Evolutionary conservation across 768 basidiomycete species (phyloP).

Genomic region (Pleurotus citrinopileatus): DNA sequence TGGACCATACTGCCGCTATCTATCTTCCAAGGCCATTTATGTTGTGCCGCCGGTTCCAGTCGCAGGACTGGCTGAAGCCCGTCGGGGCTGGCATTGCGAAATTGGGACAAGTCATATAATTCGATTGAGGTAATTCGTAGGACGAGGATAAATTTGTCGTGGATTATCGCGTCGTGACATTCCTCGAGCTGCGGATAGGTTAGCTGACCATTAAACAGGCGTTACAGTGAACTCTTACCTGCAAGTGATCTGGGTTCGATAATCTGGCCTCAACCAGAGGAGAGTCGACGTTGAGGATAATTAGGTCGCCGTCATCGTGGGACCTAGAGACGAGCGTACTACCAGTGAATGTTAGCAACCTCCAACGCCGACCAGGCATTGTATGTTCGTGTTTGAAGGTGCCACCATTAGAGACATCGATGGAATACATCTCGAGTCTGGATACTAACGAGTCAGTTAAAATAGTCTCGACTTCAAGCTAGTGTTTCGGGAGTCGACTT

Average conservation of each 20-base stretch:
- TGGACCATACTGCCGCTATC: constrained; percentile 44
- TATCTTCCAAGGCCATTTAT: constrained; percentile 56
- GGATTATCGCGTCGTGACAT: constrained; percentile 39
- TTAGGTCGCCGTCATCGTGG: constrained; percentile 25
- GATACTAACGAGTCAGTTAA: constrained; percentile 1
- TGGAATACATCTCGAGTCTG: constrained; percentile 41
- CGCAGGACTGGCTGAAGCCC: constrained; percentile 25
- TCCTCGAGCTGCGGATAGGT: constrained; percentile 28
- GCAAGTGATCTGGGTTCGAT: constrained; percentile 27
- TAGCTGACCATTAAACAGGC: background rate
- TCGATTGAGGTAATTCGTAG: constrained; percentile 40
- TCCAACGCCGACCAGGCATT: constrained; percentile 28
- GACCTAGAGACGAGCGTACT: constrained; percentile 35
- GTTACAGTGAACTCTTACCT: background rate
- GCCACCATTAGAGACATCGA: constrained; percentile 34
- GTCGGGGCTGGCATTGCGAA: constrained; percentile 18
- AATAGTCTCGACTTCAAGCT: too few species aligned
- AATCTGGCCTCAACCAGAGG: constrained; percentile 31
- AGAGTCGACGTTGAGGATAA: constrained; percentile 32
- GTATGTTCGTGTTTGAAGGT: constrained; percentile 29
- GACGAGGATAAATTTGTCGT: constrained; percentile 42
- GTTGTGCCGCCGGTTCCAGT: constrained; percentile 35
- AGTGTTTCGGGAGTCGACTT: too few species aligned
- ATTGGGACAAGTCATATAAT: constrained; percentile 34
- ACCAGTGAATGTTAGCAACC: constrained; percentile 32